Evolutionary conservation across 2,329 filamentous ascomycete species (phyloP).

Genomic region (Ascosphaera aggregata): DNA sequence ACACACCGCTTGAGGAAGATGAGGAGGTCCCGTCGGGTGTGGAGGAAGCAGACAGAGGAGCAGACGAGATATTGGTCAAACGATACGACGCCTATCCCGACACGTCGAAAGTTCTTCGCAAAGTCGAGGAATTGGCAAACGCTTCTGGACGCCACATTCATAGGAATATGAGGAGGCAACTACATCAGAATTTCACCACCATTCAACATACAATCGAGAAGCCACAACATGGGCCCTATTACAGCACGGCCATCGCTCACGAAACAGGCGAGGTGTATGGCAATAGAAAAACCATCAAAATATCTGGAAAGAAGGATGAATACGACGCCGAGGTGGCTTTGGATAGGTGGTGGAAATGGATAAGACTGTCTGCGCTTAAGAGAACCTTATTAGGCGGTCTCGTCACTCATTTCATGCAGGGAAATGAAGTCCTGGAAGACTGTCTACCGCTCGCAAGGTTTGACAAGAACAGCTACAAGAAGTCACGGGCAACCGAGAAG

Average conservation of each 20-base stretch:
- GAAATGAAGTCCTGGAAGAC: slow-evolving; percentile 36
- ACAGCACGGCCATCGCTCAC: slow-evolving; percentile 38
- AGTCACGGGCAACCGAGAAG: slow-evolving; percentile 1
- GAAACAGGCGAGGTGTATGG: slow-evolving; percentile 37
- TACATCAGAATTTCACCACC: slow-evolving; percentile 43
- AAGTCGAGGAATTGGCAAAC: slow-evolving; percentile 34
- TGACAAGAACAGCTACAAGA: slow-evolving; percentile 1
- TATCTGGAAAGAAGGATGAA: slow-evolving; percentile 16
- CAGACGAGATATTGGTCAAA: slow-evolving; percentile 29
- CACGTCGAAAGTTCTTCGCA: slow-evolving; percentile 34
- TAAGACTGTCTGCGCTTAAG: slow-evolving; percentile 36
- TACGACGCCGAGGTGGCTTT: slow-evolving; percentile 36
- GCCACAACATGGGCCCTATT: slow-evolving; percentile 41
- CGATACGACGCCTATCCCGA: slow-evolving; percentile 45
- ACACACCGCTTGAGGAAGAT: slow-evolving; percentile 32
- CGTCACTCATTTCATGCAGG: slow-evolving; percentile 34
- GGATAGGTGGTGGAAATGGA: slow-evolving; percentile 53
- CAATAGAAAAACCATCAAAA: slow-evolving; percentile 35
- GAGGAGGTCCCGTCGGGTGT: slow-evolving; percentile 24
- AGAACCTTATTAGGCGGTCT: slow-evolving; percentile 38
- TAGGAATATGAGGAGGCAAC: slow-evolving; percentile 40
- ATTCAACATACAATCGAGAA: slow-evolving; percentile 43
- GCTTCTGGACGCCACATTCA: slow-evolving; percentile 37
- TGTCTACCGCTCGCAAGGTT: slow-evolving; percentile 23
- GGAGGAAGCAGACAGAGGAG: slow-evolving; percentile 19